Evolutionary conservation across 805 yeast genomes (phyloP).

Genomic region (Candida multigemmis): DNA sequence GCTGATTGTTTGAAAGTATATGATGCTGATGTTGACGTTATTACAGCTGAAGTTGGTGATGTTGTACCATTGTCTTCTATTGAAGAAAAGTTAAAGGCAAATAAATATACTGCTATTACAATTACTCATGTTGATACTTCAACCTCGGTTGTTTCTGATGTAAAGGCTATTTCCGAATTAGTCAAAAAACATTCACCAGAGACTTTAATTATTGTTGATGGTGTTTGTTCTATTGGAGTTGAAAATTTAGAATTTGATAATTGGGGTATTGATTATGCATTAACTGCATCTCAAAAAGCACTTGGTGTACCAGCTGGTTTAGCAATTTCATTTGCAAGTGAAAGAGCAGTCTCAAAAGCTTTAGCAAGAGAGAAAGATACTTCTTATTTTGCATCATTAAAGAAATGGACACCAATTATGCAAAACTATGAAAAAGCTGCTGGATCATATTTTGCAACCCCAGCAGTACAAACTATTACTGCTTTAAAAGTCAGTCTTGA

Average conservation of each 20-base stretch:
- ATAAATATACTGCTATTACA: slow-evolving; percentile 60
- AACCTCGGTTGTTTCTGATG: slow-evolving; percentile 80
- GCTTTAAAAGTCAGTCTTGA: slow-evolving; percentile 71
- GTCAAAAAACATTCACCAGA: slow-evolving; percentile 66
- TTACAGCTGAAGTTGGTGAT: slow-evolving; percentile 69
- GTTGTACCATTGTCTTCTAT: slow-evolving; percentile 49
- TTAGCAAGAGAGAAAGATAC: slow-evolving; percentile 37
- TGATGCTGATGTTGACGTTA: slow-evolving; percentile 66
- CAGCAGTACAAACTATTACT: slow-evolving; percentile 81
- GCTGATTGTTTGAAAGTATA: slow-evolving; percentile 67
- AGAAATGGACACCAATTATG: slow-evolving; percentile 87
- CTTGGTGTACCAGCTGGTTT: slow-evolving; percentile 92
- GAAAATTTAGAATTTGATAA: slow-evolving; percentile 77
- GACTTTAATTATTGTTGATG: slow-evolving; percentile 80
- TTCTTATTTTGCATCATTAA: slow-evolving; percentile 61
- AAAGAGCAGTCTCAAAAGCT: slow-evolving; percentile 62
- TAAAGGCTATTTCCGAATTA: slow-evolving; percentile 51
- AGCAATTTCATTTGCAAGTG: slow-evolving; percentile 66
- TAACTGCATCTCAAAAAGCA: slow-evolving; percentile 94
- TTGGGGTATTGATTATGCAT: slow-evolving; percentile 84
- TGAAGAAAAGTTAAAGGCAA: slow-evolving; percentile 42
- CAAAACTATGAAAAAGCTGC: slow-evolving; percentile 72
- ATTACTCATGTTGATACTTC: slow-evolving; percentile 96
- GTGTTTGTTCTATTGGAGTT: slow-evolving; percentile 90
- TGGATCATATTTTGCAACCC: slow-evolving; percentile 90